Conservation (phyloP, 164 flowering plant species). For the Annona cherimola region DNA sequence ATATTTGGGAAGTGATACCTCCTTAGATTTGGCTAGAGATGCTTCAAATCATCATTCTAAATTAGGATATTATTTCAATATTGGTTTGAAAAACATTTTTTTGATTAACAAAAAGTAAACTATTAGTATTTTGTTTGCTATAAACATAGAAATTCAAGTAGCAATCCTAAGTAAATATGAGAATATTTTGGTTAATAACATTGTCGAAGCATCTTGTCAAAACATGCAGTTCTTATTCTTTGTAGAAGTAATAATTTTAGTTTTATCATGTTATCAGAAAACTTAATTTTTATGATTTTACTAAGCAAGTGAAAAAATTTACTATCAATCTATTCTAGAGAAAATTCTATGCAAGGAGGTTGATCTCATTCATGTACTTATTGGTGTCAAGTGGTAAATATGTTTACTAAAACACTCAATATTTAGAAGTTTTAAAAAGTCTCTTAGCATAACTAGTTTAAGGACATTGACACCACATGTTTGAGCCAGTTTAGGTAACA, state of each 20-base stretch:
- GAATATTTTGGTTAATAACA: neutral
- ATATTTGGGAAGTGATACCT: no score
- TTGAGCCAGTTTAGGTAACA: no score
- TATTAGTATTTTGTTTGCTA: no score
- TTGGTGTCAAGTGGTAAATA: no score
- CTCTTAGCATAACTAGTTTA: no score
- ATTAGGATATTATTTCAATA: neutral
- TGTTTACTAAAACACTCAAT: neutral
- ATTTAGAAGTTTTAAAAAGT: no score
- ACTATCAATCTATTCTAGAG: neutral
- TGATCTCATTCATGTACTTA: no score
- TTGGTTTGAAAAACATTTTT: neutral
- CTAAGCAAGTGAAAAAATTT: no score
- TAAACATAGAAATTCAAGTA: neutral
- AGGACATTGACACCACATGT: neutral
- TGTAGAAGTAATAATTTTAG: no score
- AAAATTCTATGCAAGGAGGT: neutral
- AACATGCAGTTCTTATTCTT: no score
- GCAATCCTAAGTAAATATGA: neutral
- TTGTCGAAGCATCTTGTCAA: neutral
- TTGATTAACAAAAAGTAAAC: neutral
- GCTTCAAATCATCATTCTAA: neutral
- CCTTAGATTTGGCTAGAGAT: neutral
- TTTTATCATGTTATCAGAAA: no score
- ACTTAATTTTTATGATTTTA: no score